phyloP scores from a whole-genome alignment of 2,329 filamentous ascomycete species.

The Penicillium sclerotigenum region DNA sequence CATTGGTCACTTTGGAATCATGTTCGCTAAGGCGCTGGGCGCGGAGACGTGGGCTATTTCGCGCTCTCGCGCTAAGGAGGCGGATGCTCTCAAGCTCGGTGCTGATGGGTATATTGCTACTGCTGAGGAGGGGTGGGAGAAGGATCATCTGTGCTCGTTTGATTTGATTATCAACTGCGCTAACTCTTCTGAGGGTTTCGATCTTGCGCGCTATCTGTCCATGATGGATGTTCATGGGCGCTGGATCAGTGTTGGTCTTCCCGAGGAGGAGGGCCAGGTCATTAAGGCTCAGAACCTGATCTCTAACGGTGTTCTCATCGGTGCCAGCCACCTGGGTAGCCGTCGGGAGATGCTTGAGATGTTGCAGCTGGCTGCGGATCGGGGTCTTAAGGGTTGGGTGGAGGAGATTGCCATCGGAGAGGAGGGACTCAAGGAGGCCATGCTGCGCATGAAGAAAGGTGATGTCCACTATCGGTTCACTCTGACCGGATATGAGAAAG shows the following conservation, averaged over 20 bases:
- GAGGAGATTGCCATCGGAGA: slow-evolving; percentile 69
- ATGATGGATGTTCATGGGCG: slow-evolving; percentile 77
- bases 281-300: slow-evolving; percentile 74
- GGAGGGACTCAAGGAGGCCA: slow-evolving; percentile 65
- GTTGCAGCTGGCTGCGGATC: slow-evolving; percentile 67
- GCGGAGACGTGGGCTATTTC: slow-evolving; percentile 63
- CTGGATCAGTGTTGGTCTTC: slow-evolving; percentile 77
- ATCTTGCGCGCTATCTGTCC: slow-evolving; percentile 65
- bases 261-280: slow-evolving; percentile 68
- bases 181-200: slow-evolving; percentile 67
- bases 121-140: slow-evolving; percentile 57
- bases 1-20: slow-evolving; percentile 67
- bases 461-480: slow-evolving; percentile 72
- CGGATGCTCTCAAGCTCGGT: slow-evolving; percentile 57
- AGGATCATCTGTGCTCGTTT: slow-evolving; percentile 53
- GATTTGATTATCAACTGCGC: slow-evolving; percentile 72
- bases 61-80: slow-evolving; percentile 58
- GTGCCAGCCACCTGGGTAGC: slow-evolving; percentile 67
- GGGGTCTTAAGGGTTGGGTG: slow-evolving; percentile 66
- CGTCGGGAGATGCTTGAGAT: slow-evolving; percentile 68
- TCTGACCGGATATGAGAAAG: slow-evolving; percentile 50
- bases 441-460: slow-evolving; percentile 66
- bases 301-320: slow-evolving; percentile 68
- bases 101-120: slow-evolving; percentile 60
- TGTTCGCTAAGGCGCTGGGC: slow-evolving; percentile 66